Percentiles rank a stretch among this genome's conserved stretches.
Conservation (phyloP, 495 filamentous ascomycete genomes). For the Glarea lozoyensis region DNA sequence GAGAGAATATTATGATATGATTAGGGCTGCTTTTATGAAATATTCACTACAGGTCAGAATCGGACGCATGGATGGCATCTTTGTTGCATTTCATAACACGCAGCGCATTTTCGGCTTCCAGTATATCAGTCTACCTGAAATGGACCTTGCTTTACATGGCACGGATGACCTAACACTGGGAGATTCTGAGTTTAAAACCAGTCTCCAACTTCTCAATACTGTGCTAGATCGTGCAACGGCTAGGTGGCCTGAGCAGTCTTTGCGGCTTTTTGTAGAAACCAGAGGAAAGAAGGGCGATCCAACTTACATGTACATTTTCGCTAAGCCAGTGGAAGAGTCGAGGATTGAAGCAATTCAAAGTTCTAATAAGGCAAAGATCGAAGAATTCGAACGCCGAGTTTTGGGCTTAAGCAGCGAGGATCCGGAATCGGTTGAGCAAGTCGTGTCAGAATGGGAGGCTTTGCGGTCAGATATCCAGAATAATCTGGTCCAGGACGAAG, state of each 20-base stretch:
- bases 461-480: slow-evolving; percentile 44
- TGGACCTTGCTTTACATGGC: slow-evolving; percentile 81
- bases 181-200: slow-evolving; percentile 79
- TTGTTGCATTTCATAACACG: slow-evolving; percentile 95
- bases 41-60: slow-evolving; percentile 94
- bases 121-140: slow-evolving; percentile 76
- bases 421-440: slow-evolving; percentile 14
- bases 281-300: slow-evolving; percentile 32
- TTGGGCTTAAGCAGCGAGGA: slow-evolving; percentile 43
- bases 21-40: slow-evolving; percentile 86
- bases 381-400: slow-evolving; percentile 59
- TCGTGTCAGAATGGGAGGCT: slow-evolving; percentile 37
- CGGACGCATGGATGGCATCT: slow-evolving; percentile 97
- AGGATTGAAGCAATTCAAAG: slow-evolving; percentile 68
- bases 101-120: slow-evolving; percentile 97
- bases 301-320: slow-evolving; percentile 77
- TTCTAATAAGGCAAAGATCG: slow-evolving; percentile 47
- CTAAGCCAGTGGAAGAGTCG: slow-evolving; percentile 67
- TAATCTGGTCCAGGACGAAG: slow-evolving; percentile 30
- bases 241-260: slow-evolving; percentile 62
- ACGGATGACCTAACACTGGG: slow-evolving; percentile 55
- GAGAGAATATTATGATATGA: slow-evolving; percentile 95
- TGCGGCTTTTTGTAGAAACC: slow-evolving; percentile 85
- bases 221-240: slow-evolving; percentile 62
- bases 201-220: slow-evolving; percentile 68